phyloP scores from a whole-genome alignment of 2,329 filamentous ascomycete species.

The Penicillium corylophilum region DNA sequence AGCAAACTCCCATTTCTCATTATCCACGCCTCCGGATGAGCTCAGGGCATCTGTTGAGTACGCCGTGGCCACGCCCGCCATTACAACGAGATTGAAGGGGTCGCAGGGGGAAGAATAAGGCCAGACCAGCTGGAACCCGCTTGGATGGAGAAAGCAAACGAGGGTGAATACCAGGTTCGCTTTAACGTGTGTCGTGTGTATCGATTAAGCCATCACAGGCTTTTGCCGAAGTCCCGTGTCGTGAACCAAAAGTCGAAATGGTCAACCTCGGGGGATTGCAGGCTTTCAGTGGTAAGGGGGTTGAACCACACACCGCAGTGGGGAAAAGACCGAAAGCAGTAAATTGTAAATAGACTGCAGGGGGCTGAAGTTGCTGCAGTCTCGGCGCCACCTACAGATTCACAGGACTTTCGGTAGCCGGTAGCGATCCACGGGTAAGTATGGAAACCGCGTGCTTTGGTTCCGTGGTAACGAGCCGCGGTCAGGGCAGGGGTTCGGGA shows the following conservation, averaged over 20 bases:
- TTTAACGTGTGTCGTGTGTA: slow-evolving; percentile 6
- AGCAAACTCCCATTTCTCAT: slow-evolving; percentile 39
- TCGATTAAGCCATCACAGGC: slow-evolving; percentile 34
- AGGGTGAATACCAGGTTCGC: slow-evolving; percentile 16
- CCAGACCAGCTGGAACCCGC: slow-evolving; percentile 38
- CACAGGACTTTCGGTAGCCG: slow-evolving; percentile 4
- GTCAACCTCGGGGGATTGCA: not conserved
- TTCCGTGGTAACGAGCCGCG: slow-evolving; percentile 14
- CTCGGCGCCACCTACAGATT: slow-evolving; percentile 2
- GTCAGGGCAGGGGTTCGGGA: not conserved
- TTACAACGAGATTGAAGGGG: slow-evolving; percentile 23
- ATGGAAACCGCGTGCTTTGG: slow-evolving; percentile 14
- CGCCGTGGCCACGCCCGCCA: slow-evolving; percentile 44
- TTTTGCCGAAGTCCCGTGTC: slow-evolving; percentile 9
- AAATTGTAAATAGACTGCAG: slow-evolving; percentile 35
- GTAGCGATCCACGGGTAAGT: slow-evolving; percentile 19
- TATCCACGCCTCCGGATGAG: slow-evolving; percentile 35
- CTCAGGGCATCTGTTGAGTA: slow-evolving; percentile 42
- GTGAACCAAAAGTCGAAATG: slow-evolving; percentile 4
- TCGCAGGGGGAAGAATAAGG: slow-evolving; percentile 17
- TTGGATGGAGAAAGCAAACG: slow-evolving; percentile 11
- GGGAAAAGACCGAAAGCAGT: slow-evolving; percentile 29
- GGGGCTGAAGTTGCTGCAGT: slow-evolving; percentile 8
- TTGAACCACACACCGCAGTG: slow-evolving; percentile 13
- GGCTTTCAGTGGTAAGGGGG: slow-evolving; percentile 16